phyloP scores from a whole-genome alignment of 805 yeast genomes.

The Yarrowia osloensis region DNA sequence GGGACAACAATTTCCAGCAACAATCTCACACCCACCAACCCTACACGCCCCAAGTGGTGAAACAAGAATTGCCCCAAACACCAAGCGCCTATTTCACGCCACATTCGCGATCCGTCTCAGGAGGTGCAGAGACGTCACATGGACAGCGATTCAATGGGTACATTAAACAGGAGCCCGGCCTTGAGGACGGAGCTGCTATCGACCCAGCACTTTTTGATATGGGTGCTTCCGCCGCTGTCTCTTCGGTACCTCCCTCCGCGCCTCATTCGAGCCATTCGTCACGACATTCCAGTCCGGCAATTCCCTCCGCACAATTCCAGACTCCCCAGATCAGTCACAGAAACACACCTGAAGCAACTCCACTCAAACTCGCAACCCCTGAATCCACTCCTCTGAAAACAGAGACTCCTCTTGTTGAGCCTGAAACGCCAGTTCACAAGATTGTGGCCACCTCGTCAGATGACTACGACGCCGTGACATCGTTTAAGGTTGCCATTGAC shows the following conservation, averaged over 20 bases:
- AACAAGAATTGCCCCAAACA: not conserved
- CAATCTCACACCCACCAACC: not conserved
- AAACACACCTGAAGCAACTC: conserved; percentile 1
- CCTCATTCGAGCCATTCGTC: not conserved
- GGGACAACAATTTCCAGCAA: not conserved
- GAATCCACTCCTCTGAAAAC: not conserved
- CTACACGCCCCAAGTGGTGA: not conserved
- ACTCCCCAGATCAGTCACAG: not conserved
- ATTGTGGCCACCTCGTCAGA: not conserved
- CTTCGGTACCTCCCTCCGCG: not conserved
- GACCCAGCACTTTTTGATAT: conserved; percentile 10
- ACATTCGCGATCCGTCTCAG: not conserved
- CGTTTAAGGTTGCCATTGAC: not conserved
- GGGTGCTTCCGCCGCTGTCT: not conserved
- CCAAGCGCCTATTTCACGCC: not conserved
- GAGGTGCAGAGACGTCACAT: not conserved
- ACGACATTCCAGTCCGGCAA: not conserved
- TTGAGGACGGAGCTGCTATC: conserved; percentile 7
- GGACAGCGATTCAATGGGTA: not conserved
- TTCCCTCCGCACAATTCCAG: not conserved
- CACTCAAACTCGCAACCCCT: not conserved
- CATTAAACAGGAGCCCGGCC: not conserved
- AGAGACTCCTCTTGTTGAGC: not conserved
- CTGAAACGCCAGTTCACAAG: not conserved
- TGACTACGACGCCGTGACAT: not conserved